Percentiles rank a stretch among this genome's conserved stretches.
Conservation (phyloP, 345 rosid species). For the Aurinia saxatilis region DNA sequence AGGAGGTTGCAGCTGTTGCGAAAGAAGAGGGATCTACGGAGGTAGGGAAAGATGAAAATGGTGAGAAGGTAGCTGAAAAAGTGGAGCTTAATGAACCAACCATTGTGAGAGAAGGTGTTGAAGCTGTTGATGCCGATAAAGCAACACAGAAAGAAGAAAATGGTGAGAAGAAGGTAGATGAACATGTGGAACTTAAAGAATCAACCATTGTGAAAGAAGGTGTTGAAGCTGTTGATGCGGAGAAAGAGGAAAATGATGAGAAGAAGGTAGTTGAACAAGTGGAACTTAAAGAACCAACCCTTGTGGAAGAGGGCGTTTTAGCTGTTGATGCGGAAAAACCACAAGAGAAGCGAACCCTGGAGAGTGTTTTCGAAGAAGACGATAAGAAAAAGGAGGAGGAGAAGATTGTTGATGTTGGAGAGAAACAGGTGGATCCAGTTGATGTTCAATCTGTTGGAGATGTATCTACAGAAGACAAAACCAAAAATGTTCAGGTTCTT, state of each 20-base stretch:
- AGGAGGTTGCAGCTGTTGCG: conserved; percentile 15
- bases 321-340: background rate
- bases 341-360: conserved; percentile 7
- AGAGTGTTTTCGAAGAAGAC: background rate
- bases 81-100: conserved; percentile 5
- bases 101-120: conserved; percentile 7
- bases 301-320: background rate
- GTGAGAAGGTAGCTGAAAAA: conserved; percentile 24
- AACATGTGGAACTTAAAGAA: conserved; percentile 10
- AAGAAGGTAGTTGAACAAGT: conserved; percentile 17
- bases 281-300: conserved; percentile 7
- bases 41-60: background rate
- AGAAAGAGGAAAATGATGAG: conserved; percentile 16
- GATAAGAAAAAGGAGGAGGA: conserved; percentile 19
- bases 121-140: background rate
- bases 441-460: conserved; percentile 12
- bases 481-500: conserved; percentile 11
- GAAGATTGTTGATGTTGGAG: background rate
- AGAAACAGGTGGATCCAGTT: conserved; percentile 19
- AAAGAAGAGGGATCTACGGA: conserved; percentile 17
- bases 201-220: conserved; percentile 7
- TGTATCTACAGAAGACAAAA: conserved; percentile 5
- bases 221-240: conserved; percentile 13
- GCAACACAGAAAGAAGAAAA: background rate
- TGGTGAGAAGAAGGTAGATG: conserved; percentile 23